Evolutionary conservation across 225 moss, liverwort and hornwort genomes (phyloP).

Genomic region (Climacium dendroides): DNA sequence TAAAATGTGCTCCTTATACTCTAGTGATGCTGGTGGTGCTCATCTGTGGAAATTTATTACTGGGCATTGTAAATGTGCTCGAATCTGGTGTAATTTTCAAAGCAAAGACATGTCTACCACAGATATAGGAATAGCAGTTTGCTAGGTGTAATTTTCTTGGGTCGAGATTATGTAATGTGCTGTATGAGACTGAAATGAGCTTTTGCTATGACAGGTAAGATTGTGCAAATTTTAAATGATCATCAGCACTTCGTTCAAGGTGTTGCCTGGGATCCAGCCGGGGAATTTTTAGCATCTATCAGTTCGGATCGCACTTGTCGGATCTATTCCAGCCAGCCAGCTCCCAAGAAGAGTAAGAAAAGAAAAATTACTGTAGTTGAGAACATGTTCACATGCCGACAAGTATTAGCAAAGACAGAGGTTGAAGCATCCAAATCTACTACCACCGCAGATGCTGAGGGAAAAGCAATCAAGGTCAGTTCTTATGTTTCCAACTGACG

Average conservation of each 20-base stretch:
- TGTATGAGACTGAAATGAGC: neutral
- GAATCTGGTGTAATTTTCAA: neutral
- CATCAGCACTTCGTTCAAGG: conserved; percentile 95
- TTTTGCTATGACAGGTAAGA: conserved; percentile 27
- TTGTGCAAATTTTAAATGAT: conserved; percentile 59
- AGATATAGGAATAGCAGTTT: neutral
- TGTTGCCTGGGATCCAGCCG: conserved; percentile 84
- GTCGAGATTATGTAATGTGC: neutral
- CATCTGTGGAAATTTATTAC: neutral
- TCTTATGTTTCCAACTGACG: neutral
- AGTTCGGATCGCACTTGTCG: conserved; percentile 95
- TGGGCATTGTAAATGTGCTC: neutral
- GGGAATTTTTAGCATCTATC: conserved; percentile 71
- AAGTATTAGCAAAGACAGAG: conserved; percentile 55
- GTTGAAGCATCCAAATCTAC: neutral
- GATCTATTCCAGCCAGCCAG: conserved; percentile 54
- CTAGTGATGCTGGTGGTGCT: neutral
- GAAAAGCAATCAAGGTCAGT: conserved; percentile 18
- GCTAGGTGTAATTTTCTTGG: neutral
- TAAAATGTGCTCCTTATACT: neutral
- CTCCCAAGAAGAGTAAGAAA: conserved; percentile 39
- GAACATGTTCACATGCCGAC: conserved; percentile 38
- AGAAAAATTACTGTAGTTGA: conserved; percentile 20
- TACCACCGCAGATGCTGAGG: conserved; percentile 14
- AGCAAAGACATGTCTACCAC: neutral